A percentile compares a stretch with the other conserved stretches of the same genome.
These are phyloP conservation scores for Pleodorina starrii DNA, from an alignment of 139 green algal species.

Conservation along the genomic window DNA sequence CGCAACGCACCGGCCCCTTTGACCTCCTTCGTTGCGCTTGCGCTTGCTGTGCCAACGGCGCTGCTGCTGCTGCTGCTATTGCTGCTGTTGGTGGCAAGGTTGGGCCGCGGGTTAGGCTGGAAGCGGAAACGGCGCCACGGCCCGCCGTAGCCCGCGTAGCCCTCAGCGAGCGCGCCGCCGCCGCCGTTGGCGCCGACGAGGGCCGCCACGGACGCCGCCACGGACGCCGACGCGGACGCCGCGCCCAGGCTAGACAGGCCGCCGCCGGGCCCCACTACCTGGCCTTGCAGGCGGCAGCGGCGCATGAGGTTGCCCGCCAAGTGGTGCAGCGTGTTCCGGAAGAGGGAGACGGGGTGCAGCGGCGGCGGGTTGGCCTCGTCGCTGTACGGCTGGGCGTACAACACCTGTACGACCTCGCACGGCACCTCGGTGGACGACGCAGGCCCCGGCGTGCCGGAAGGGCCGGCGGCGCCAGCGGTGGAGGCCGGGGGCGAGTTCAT, in stretches of 20 bases:
- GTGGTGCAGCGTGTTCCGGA: slow-evolving; percentile 40
- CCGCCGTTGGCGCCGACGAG: not conserved
- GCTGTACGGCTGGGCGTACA: slow-evolving; percentile 37
- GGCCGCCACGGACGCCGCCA: not conserved
- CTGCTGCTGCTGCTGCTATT: no score
- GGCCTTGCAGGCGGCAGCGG: not conserved
- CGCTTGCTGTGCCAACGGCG: no score
- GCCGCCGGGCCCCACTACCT: not conserved
- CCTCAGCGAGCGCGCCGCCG: not conserved
- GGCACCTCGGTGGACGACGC: not conserved
- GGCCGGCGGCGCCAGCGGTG: not conserved
- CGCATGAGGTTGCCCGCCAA: not conserved
- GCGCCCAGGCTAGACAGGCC: not conserved
- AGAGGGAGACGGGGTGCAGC: slow-evolving; percentile 39
- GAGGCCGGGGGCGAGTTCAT: not conserved
- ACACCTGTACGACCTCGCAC: slow-evolving; percentile 24
- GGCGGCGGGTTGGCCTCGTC: not conserved
- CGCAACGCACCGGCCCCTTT: no score
- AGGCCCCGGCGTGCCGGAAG: not conserved
- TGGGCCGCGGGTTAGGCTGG: not conserved
- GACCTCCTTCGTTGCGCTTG: no score
- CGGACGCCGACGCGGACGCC: not conserved
- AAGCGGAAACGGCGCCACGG: not conserved
- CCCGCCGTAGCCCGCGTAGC: not conserved
- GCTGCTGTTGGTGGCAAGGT: not conserved